Evolutionary conservation across 148 eudicot species (phyloP).

Genomic region (Euryodendron excelsum): DNA sequence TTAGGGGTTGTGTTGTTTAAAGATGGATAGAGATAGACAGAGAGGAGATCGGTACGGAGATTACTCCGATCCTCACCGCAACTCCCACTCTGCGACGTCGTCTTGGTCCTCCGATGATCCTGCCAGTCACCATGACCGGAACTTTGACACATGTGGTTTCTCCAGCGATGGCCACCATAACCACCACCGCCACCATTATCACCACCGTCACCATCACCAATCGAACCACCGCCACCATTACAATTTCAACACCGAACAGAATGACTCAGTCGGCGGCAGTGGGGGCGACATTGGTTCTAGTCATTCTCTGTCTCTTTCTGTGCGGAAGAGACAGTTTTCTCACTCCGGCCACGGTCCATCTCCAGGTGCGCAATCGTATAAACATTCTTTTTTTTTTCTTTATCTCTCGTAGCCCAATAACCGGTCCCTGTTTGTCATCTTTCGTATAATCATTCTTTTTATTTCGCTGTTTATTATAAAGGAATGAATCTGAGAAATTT

Average conservation of each 20-base stretch:
- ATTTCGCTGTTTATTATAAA: background rate
- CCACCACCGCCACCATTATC: background rate
- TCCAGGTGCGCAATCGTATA: background rate
- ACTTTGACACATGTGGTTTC: background rate
- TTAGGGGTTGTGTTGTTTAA: background rate
- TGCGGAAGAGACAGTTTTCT: constrained; percentile 14
- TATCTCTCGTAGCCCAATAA: too few relatives aligned
- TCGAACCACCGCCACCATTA: constrained; percentile 4
- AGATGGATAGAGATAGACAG: constrained; percentile 11
- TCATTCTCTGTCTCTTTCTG: background rate
- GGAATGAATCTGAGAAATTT: too few relatives aligned
- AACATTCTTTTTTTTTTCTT: background rate
- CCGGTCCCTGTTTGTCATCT: too few relatives aligned
- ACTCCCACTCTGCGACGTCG: constrained; percentile 7
- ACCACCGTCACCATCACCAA: background rate
- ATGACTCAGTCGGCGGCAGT: background rate
- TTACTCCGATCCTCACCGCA: constrained; percentile 12
- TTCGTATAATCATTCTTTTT: too few relatives aligned
- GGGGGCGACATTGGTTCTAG: background rate
- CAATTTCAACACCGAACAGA: constrained; percentile 10
- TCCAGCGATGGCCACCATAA: constrained; percentile 7
- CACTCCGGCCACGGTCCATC: too few relatives aligned
- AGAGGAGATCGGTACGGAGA: background rate
- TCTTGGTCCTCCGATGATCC: constrained; percentile 14
- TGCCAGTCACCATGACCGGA: background rate